Evolutionary conservation across 225 moss, liverwort and hornwort genomes (phyloP), one percentile per base, ranked within the genome.

Genomic region (Rhytidiadelphus loreus): DNA sequence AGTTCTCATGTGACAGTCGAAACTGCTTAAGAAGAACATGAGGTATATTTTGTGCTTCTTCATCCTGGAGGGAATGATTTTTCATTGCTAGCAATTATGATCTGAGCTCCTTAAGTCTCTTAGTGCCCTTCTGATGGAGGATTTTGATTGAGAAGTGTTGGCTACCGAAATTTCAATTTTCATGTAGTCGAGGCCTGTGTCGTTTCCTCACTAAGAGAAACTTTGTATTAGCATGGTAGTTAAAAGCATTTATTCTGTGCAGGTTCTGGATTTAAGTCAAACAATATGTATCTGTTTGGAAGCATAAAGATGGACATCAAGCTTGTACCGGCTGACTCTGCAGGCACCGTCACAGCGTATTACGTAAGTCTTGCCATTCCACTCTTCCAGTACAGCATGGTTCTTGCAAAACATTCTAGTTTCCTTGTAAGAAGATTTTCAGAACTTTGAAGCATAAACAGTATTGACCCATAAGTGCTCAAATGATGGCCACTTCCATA

Each of bases 271-370:
- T 94, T 93, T 55, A 92, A 82, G 86, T 94, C 94, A 48, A 93
- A 92, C 53, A 65, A 92, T 29, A 88, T 24, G 88, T 94, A 89
- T 80, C 90, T 94, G 52, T 94, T 93, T 58, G 94, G 94, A 72
- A 90, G 85, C 88, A 93, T 94, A 74, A 94, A 92, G 84, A 94
- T 94, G 93, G 93, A 94, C 65, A 92, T 94, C 86, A 94, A 94
- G 88, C 92, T 94, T 43, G 93, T 94, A 44, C 94, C 92, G 32
- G 87, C 88, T 37, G 88, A 93, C 53, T 94, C 94, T 53, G 94
- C 93, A 80, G 94, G 94, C 89, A 94, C 94, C 17, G 93, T 94
- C 87, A 94, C 94, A 53, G 93, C 94, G 25, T 94, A 93, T 88
- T 93, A 94, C 84, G 94, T 94, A 78, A 86, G 94, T 59, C 39